phyloP scores from a whole-genome alignment of 176 grass and related monocot genomes.

The Leersia perrieri region DNA sequence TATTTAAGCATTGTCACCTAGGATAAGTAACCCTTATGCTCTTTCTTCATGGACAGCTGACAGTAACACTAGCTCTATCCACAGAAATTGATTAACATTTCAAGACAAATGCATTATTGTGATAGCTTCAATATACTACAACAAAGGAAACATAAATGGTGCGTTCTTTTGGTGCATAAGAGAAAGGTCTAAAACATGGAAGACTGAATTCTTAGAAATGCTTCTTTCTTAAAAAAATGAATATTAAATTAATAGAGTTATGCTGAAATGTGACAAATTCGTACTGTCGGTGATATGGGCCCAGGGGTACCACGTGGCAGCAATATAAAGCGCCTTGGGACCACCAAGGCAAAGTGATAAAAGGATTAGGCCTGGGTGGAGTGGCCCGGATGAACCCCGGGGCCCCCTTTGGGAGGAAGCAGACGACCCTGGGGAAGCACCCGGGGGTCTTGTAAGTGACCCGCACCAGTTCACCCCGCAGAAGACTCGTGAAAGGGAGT shows the following conservation, averaged over 20 bases:
- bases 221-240: constrained; percentile 6
- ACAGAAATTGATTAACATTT: background rate
- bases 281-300: too few relatives aligned
- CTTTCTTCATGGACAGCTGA: background rate
- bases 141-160: background rate
- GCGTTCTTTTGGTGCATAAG: background rate
- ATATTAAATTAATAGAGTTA: background rate
- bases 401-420: too few relatives aligned
- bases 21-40: background rate
- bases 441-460: too few relatives aligned
- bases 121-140: background rate
- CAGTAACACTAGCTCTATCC: background rate
- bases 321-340: too few relatives aligned
- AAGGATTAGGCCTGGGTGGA: too few relatives aligned
- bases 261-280: background rate
- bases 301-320: too few relatives aligned
- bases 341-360: too few relatives aligned
- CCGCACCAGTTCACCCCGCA: too few relatives aligned
- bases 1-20: background rate
- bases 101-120: background rate
- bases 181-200: background rate
- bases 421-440: too few relatives aligned
- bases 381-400: too few relatives aligned
- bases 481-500: too few relatives aligned
- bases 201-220: background rate